These are phyloP conservation scores for Stylosanthes scabra DNA, from an alignment of 331 rosid species.

Conservation along the genomic window DNA sequence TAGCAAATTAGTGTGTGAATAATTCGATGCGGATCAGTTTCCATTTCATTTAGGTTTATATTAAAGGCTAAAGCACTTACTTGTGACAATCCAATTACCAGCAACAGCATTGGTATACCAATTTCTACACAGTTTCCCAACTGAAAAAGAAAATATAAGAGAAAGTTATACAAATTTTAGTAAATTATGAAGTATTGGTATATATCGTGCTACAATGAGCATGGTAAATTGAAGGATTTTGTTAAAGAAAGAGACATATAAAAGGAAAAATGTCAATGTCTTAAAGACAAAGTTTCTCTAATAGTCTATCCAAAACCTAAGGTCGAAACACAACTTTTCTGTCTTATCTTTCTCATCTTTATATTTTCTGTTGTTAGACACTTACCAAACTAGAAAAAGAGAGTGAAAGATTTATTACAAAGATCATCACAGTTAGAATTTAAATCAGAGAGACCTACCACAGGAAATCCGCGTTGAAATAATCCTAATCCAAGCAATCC, in stretches of 20 bases:
- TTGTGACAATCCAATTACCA: slow-evolving; percentile 87
- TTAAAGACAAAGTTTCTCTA: too few species aligned
- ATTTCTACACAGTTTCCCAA: slow-evolving; percentile 93
- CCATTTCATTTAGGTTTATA: slow-evolving; percentile 5
- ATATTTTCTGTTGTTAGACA: too few species aligned
- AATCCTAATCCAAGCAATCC: slow-evolving; percentile 95
- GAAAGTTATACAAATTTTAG: slow-evolving; percentile 2
- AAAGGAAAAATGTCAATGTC: too few species aligned
- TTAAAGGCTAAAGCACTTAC: slow-evolving; percentile 61
- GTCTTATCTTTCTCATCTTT: too few species aligned
- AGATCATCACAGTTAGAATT: slow-evolving; percentile 15
- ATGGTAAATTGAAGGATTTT: slow-evolving; percentile 21
- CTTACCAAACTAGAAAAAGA: slow-evolving; percentile 8
- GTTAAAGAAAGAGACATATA: slow-evolving; percentile 1
- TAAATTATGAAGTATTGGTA: background rate
- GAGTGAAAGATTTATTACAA: background rate
- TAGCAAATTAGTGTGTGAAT: slow-evolving; percentile 17
- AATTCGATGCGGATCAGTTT: background rate
- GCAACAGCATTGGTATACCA: slow-evolving; percentile 86
- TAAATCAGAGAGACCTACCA: slow-evolving; percentile 55
- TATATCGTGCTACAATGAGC: slow-evolving; percentile 18
- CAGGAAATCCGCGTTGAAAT: slow-evolving; percentile 88
- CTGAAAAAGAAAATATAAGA: slow-evolving; percentile 55
- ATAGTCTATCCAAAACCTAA: too few species aligned
- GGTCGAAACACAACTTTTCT: too few species aligned